Evolutionary conservation across 164 flowering plant genomes (phyloP).

Genomic region (Vitis rotundifolia): DNA sequence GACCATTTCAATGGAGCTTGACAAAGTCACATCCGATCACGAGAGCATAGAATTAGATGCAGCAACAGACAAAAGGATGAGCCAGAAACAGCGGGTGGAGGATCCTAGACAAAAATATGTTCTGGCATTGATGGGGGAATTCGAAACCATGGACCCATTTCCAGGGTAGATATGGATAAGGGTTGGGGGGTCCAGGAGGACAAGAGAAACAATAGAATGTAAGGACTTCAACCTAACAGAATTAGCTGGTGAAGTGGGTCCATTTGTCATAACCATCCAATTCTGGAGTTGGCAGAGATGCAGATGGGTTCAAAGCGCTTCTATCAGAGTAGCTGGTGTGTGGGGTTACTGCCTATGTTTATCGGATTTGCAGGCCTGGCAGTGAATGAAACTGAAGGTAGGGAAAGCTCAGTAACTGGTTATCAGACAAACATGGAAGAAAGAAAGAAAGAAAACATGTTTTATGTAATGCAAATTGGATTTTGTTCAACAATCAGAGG

Average conservation of each 20-base stretch:
- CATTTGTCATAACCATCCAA: slow-evolving; percentile 3
- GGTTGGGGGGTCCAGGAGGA: slow-evolving; percentile 6
- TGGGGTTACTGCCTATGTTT: neutral
- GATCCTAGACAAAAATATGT: neutral
- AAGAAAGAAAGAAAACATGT: neutral
- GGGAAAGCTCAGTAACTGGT: neutral
- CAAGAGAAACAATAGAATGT: neutral
- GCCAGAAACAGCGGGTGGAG: neutral
- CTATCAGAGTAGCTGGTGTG: slow-evolving; percentile 7
- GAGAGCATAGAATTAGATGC: too few relatives aligned
- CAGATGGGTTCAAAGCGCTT: neutral
- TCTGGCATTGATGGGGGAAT: slow-evolving; percentile 19
- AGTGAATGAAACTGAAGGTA: neutral
- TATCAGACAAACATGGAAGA: neutral
- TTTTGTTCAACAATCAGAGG: slow-evolving; percentile 5
- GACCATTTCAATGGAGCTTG: too few relatives aligned
- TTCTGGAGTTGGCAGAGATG: slow-evolving; percentile 6
- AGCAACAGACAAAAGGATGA: neutral
- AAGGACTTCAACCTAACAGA: neutral
- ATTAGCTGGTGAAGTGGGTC: slow-evolving; percentile 16
- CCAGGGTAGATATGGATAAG: neutral
- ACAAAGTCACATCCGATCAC: too few relatives aligned
- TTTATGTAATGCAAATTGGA: neutral
- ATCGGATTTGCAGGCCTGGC: slow-evolving; percentile 4
- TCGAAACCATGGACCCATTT: slow-evolving; percentile 4